Percentiles rank a stretch among this genome's conserved stretches.
Evolutionary conservation across 306 rosid species (phyloP).

Genomic region (Astragalus glycyphyllos): DNA sequence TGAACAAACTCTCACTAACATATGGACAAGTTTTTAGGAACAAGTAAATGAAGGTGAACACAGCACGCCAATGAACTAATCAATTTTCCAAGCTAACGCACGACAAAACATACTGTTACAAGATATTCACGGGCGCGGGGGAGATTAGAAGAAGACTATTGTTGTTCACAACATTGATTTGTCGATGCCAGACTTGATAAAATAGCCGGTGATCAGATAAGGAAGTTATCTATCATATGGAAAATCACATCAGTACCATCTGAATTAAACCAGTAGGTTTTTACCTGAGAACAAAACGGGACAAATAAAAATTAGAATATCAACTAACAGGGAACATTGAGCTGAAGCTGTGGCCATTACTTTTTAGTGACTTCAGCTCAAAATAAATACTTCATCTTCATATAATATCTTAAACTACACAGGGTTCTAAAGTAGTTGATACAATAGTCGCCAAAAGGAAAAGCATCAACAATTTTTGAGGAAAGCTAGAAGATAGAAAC

Average conservation of each 20-base stretch:
- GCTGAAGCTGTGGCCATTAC: conserved; percentile 20
- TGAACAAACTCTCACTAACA: neutral
- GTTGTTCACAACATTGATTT: conserved; percentile 38
- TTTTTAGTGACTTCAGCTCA: conserved; percentile 3
- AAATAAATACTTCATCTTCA: conserved; percentile 16
- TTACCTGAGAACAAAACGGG: conserved; percentile 67
- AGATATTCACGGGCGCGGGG: no score
- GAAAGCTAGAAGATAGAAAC: conserved; percentile 12
- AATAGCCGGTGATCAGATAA: conserved; percentile 60
- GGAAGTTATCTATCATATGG: conserved; percentile 90
- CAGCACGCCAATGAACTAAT: conserved; percentile 20
- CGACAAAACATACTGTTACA: conserved; percentile 35
- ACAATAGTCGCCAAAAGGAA: conserved; percentile 23
- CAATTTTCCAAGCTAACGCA: conserved; percentile 37
- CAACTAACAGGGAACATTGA: conserved; percentile 8
- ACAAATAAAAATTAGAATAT: conserved; percentile 33
- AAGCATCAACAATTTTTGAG: neutral
- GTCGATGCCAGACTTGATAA: conserved; percentile 23
- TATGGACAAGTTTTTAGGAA: conserved; percentile 32
- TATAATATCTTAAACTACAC: conserved; percentile 7
- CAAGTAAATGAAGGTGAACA: conserved; percentile 20
- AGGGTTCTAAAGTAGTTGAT: conserved; percentile 6
- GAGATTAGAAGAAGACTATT: no score
- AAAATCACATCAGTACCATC: conserved; percentile 93
- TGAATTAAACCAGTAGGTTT: conserved; percentile 88